phyloP scores from a whole-genome alignment of 108 stramenopile species.

The Bacterosira constricta region DNA sequence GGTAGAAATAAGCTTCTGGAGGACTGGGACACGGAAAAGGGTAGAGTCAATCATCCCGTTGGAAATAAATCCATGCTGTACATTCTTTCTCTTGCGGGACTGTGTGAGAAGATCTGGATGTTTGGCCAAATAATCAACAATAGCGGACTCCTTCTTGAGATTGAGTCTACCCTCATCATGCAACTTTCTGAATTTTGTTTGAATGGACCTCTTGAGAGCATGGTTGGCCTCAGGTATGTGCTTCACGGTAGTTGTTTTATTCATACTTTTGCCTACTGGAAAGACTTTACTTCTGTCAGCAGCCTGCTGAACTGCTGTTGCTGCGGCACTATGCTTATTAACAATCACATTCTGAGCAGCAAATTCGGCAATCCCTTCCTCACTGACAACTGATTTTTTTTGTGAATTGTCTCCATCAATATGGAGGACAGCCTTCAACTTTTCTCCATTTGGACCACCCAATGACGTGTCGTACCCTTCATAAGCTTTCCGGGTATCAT shows the following conservation, averaged over 20 bases:
- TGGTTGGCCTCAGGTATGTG: neutral
- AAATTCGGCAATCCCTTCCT: neutral
- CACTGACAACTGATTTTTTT: neutral
- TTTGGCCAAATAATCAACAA: constrained; percentile 1
- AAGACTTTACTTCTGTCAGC: neutral
- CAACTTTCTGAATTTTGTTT: neutral
- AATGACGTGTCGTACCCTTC: neutral
- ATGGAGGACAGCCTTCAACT: neutral
- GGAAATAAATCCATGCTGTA: neutral
- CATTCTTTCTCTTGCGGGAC: neutral
- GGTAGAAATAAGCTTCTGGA: neutral
- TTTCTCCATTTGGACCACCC: neutral
- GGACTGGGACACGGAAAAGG: neutral
- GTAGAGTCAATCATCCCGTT: neutral
- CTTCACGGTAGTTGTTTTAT: neutral
- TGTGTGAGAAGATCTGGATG: neutral
- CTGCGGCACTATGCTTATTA: constrained; percentile 2
- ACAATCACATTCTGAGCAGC: neutral
- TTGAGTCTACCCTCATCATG: neutral
- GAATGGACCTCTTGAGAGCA: neutral
- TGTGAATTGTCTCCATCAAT: constrained; percentile 6
- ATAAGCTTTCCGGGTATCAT: neutral
- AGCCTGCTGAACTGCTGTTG: constrained; percentile 2
- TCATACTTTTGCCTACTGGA: neutral
- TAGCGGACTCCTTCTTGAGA: neutral